Evolutionary conservation across 192 early-diverging fungal species (phyloP), one percentile per base, ranked within the genome.

Genomic region (Backusella liffmaniae): DNA sequence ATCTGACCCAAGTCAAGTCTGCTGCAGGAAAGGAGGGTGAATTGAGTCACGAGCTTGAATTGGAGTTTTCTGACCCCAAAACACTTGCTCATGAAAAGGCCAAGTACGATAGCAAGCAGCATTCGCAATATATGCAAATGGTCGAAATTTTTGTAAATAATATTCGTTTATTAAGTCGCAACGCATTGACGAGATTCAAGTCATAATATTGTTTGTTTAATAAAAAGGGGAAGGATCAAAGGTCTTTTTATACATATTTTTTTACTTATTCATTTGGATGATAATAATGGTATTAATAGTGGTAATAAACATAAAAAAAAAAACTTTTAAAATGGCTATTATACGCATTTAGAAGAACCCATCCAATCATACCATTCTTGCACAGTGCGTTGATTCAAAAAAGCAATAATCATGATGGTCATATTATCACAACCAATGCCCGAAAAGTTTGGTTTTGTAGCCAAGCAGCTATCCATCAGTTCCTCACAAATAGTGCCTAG

Each of bases 401-500:
- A 86, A 1, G 87, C 98, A 6, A 96, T 91, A 66, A 99, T 94
- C 36, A 98, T 85, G 21, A 99, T 93, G 0, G 98, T 98, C 98
- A 99, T 99, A 87, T 99, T 99, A 86, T 98, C 98, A 85, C 97
- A 99, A 34, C 98, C 98, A 72, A 99, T 90, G 30, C 95, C 94
- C 42, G 91, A 92, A 71, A 95, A 84, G 44, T 94, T 95, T 73
- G 86, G 89, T 75, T 96, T 95, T n/a, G 86, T 77, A 26, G 97
- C 96, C 74, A 99, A 86, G 76, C 98, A 98, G 68, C 86, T 78
- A 67, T 96, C 93, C 94, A 97, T 96, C 67, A 98, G 84, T 37
- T 89, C 86, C 84, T 98, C 97, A 82, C 92, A 94, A 74, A 96
- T 90, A 30, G 82, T 81, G 69, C 80, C 84, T 10, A 96, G 83